phyloP scores from a whole-genome alignment of 1,139 yeast genomes.

The Taphrina communis region DNA sequence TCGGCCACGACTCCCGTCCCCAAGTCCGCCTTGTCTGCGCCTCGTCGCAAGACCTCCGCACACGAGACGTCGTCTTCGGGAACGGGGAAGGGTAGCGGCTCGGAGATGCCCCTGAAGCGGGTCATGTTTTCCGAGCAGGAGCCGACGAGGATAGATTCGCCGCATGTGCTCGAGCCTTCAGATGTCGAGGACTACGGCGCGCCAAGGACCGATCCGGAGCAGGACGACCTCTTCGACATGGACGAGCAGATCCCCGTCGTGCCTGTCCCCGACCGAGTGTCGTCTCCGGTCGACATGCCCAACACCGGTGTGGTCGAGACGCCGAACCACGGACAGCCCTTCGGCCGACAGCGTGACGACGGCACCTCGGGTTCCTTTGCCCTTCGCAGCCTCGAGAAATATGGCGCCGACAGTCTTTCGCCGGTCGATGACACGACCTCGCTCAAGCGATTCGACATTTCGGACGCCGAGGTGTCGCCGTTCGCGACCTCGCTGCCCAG shows the following conservation, averaged over 20 bases:
- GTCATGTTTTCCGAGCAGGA: constrained; percentile 40
- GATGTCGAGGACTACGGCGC: constrained; percentile 25
- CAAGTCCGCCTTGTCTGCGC: constrained; percentile 19
- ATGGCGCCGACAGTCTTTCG: neutral
- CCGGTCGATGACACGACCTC: neutral
- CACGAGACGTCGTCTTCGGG: neutral
- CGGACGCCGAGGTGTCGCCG: constrained; percentile 16
- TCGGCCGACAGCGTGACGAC: constrained; percentile 23
- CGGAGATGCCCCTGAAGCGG: constrained; percentile 38
- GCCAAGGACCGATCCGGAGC: constrained; percentile 2
- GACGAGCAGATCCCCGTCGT: constrained; percentile 33
- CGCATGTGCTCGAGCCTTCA: constrained; percentile 14
- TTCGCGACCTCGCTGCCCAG: constrained; percentile 31
- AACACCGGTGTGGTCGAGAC: neutral
- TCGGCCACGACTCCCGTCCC: constrained; percentile 32
- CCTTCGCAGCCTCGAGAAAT: constrained; percentile 23
- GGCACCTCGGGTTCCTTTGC: constrained; percentile 24
- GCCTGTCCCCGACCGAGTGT: neutral
- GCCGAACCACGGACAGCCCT: constrained; percentile 12
- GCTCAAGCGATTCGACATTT: neutral
- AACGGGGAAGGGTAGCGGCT: neutral
- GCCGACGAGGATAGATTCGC: constrained; percentile 36
- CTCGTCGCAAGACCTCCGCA: constrained; percentile 14
- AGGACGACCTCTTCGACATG: constrained; percentile 37
- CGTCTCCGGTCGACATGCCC: constrained; percentile 9